Evolutionary conservation across 2,329 filamentous ascomycete species (phyloP).

Genomic region (Colletotrichum phormii): DNA sequence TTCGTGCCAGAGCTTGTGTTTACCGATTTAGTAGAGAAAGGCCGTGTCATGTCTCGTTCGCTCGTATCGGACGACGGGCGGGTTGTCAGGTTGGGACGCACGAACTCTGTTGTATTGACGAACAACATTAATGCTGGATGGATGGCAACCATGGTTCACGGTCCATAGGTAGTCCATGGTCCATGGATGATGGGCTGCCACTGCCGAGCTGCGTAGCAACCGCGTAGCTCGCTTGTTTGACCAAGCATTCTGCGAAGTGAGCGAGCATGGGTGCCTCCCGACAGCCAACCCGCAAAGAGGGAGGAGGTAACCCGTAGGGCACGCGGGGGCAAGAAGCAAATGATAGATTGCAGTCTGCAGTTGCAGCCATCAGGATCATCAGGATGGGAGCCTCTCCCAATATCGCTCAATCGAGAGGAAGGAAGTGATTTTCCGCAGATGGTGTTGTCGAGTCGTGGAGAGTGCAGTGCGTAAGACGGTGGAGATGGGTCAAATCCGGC

Average conservation of each 20-base stretch:
- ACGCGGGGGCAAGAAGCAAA: neutral
- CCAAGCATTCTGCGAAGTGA: neutral
- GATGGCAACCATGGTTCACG: too few relatives aligned
- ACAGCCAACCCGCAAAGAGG: neutral
- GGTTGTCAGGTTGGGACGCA: slow-evolving; percentile 34
- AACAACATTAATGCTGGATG: neutral
- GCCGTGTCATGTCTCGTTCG: slow-evolving; percentile 22
- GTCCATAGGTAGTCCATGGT: too few relatives aligned
- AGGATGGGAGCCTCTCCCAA: neutral
- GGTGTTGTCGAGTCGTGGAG: neutral
- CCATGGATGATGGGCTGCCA: neutral
- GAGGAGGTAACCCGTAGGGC: neutral
- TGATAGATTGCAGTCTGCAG: neutral
- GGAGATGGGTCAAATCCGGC: neutral
- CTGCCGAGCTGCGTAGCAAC: neutral
- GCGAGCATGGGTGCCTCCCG: neutral
- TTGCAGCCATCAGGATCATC: neutral
- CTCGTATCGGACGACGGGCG: slow-evolving; percentile 31
- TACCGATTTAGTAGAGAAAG: slow-evolving; percentile 1
- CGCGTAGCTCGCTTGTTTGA: neutral
- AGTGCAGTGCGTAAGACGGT: slow-evolving; percentile 4
- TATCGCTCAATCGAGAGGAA: neutral
- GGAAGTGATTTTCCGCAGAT: neutral
- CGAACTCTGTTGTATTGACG: slow-evolving; percentile 16
- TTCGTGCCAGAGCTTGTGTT: neutral